Percentiles rank a stretch among this genome's conserved stretches.
Evolutionary conservation across 2,329 filamentous ascomycete species (phyloP).

Genomic region (Talaromyces albobiverticillius): DNA sequence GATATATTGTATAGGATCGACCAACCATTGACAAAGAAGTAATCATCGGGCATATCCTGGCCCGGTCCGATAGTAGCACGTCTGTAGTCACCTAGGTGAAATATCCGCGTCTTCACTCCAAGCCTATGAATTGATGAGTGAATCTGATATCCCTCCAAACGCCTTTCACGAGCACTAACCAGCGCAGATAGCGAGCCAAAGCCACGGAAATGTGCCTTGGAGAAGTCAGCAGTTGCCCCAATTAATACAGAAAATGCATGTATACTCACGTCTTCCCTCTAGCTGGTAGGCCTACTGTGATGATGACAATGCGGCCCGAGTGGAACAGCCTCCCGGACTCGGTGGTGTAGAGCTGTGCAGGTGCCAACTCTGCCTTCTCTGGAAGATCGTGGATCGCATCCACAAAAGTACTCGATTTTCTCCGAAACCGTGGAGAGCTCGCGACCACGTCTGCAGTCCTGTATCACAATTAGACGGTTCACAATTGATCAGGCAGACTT

Average conservation of each 20-base stretch:
- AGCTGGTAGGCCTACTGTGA: slow-evolving; percentile 91
- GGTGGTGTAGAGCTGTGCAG: slow-evolving; percentile 95
- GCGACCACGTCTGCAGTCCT: slow-evolving; percentile 90
- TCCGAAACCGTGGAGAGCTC: slow-evolving; percentile 83
- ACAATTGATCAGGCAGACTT: not conserved
- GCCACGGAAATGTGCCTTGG: slow-evolving; percentile 88
- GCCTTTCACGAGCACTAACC: slow-evolving; percentile 49
- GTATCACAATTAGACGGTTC: slow-evolving; percentile 19
- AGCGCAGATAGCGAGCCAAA: slow-evolving; percentile 87
- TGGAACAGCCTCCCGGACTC: slow-evolving; percentile 97
- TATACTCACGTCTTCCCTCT: slow-evolving; percentile 84
- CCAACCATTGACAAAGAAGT: slow-evolving; percentile 85
- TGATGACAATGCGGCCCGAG: slow-evolving; percentile 93
- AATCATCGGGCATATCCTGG: slow-evolving; percentile 87
- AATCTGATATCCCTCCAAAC: not conserved
- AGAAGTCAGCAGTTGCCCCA: slow-evolving; percentile 4
- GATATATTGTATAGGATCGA: not conserved
- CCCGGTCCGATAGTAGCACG: slow-evolving; percentile 82
- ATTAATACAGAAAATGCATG: not conserved
- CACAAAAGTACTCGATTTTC: slow-evolving; percentile 92
- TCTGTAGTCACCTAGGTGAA: slow-evolving; percentile 94
- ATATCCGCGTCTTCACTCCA: slow-evolving; percentile 96
- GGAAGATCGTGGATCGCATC: slow-evolving; percentile 95
- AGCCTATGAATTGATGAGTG: slow-evolving; percentile 56
- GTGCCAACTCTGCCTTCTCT: slow-evolving; percentile 79